Percentiles rank a stretch among this genome's conserved stretches.
Conservation (phyloP, 2,329 filamentous ascomycete genomes). For the Alternaria viburni region DNA sequence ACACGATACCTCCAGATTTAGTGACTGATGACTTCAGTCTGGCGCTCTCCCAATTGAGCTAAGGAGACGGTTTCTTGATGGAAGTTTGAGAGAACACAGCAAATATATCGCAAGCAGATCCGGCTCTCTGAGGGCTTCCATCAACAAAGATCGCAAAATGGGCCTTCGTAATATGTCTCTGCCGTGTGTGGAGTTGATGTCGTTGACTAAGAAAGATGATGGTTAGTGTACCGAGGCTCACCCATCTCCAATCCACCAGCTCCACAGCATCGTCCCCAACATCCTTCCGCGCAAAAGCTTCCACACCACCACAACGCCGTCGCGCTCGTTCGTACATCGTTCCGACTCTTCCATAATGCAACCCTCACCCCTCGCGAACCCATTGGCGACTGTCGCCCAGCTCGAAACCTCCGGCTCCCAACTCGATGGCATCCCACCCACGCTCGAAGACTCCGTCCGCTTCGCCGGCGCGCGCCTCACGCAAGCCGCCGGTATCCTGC, state of each 20-base stretch:
- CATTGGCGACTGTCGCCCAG: slow-evolving; percentile 74
- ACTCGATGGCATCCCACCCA: slow-evolving; percentile 65
- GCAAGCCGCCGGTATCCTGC: slow-evolving; percentile 78
- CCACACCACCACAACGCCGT: not conserved
- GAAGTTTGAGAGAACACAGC: not conserved
- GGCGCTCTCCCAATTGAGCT: slow-evolving; percentile 43
- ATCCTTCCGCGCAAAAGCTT: not conserved
- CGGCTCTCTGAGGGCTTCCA: not conserved
- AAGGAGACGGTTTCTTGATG: slow-evolving; percentile 33
- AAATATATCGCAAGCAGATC: fast-evolving
- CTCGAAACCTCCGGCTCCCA: slow-evolving; percentile 64
- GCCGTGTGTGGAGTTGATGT: not conserved
- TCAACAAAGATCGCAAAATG: not conserved
- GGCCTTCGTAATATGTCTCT: not conserved
- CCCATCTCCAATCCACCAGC: not conserved
- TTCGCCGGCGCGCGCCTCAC: slow-evolving; percentile 75
- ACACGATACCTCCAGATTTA: slow-evolving; percentile 39
- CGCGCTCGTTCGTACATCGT: not conserved
- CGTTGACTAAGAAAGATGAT: slow-evolving; percentile 4
- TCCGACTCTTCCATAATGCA: slow-evolving; percentile 27
- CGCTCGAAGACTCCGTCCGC: slow-evolving; percentile 74
- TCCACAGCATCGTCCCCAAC: slow-evolving; percentile 12
- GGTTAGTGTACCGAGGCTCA: slow-evolving; percentile 5
- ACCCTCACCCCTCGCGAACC: slow-evolving; percentile 63
- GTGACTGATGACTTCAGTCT: slow-evolving; percentile 40